Conservation (phyloP, 1,284 basidiomycete genomes). For the Sporisorium scitamineum region DNA sequence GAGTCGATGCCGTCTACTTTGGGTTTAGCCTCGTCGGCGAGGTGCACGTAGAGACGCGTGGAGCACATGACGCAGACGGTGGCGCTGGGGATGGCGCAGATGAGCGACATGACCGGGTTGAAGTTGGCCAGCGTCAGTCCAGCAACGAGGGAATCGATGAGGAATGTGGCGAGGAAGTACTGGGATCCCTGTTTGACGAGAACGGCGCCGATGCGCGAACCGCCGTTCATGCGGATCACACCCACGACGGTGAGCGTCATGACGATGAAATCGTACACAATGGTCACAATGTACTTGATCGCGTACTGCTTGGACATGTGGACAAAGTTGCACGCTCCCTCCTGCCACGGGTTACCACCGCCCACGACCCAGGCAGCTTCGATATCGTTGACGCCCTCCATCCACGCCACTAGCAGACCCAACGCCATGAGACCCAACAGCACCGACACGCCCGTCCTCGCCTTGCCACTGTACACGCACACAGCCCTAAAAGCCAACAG, state of each 20-base stretch:
- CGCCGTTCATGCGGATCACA: constrained; percentile 47
- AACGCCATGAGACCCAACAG: constrained; percentile 37
- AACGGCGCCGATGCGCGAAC: constrained; percentile 49
- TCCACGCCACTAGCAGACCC: constrained; percentile 51
- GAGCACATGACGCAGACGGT: constrained; percentile 50
- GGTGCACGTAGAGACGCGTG: constrained; percentile 55
- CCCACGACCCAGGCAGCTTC: constrained; percentile 31
- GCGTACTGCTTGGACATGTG: constrained; percentile 35
- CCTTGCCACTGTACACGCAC: constrained; percentile 42
- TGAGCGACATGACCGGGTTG: constrained; percentile 56
- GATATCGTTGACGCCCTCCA: constrained; percentile 48
- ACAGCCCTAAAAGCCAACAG: constrained; percentile 47
- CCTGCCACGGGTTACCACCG: constrained; percentile 42
- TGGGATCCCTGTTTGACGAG: constrained; percentile 55
- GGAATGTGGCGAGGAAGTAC: constrained; percentile 55
- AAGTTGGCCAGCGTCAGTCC: constrained; percentile 48
- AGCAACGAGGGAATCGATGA: constrained; percentile 50
- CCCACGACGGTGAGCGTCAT: constrained; percentile 54
- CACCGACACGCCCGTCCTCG: constrained; percentile 24
- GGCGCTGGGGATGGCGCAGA: constrained; percentile 48
- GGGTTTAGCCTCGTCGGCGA: constrained; percentile 49
- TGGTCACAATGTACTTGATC: constrained; percentile 51
- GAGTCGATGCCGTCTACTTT: constrained; percentile 30
- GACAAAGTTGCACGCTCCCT: constrained; percentile 39
- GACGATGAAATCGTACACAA: constrained; percentile 44